Percentiles rank a stretch among this genome's conserved stretches.
These are phyloP conservation scores for Penicillium coffeae DNA, from an alignment of 495 filamentous ascomycete genomes.

Conservation along the genomic window DNA sequence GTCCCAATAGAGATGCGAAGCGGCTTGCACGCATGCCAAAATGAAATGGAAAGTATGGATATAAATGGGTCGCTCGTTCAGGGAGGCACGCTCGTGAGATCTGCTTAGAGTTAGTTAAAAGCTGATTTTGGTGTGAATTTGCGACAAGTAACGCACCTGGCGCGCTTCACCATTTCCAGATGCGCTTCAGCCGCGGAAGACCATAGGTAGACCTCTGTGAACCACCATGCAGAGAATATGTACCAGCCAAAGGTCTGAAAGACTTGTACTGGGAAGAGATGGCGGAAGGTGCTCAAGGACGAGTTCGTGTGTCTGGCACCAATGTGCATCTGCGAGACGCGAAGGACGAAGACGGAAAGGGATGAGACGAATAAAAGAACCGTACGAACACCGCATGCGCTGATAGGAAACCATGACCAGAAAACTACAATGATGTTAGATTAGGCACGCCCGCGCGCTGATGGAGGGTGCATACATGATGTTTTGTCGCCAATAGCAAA, in stretches of 20 bases:
- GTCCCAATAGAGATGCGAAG: slow-evolving; percentile 67
- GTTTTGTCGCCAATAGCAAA: slow-evolving; percentile 66
- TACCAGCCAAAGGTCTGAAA: slow-evolving; percentile 69
- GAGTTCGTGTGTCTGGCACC: slow-evolving; percentile 63
- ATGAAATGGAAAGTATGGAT: slow-evolving; percentile 65
- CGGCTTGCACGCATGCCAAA: slow-evolving; percentile 65
- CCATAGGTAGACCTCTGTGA: slow-evolving; percentile 79
- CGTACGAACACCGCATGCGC: slow-evolving; percentile 69
- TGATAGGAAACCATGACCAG: slow-evolving; percentile 84
- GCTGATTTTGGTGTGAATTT: neutral
- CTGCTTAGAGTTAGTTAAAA: slow-evolving; percentile 25
- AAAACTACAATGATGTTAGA: slow-evolving; percentile 48
- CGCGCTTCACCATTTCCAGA: slow-evolving; percentile 67
- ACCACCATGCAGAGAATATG: slow-evolving; percentile 73
- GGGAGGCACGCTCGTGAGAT: slow-evolving; percentile 63
- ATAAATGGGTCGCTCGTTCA: slow-evolving; percentile 88
- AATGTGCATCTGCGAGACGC: slow-evolving; percentile 79
- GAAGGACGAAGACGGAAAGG: slow-evolving; percentile 71
- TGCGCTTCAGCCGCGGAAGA: slow-evolving; percentile 60
- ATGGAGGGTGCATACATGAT: slow-evolving; percentile 46
- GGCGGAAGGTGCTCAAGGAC: slow-evolving; percentile 57
- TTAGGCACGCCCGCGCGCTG: neutral
- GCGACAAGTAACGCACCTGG: slow-evolving; percentile 43
- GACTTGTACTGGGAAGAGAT: slow-evolving; percentile 53
- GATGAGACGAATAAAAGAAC: slow-evolving; percentile 62